Evolutionary conservation across 1,139 yeast species (phyloP).

Genomic region (Candida sp.): DNA sequence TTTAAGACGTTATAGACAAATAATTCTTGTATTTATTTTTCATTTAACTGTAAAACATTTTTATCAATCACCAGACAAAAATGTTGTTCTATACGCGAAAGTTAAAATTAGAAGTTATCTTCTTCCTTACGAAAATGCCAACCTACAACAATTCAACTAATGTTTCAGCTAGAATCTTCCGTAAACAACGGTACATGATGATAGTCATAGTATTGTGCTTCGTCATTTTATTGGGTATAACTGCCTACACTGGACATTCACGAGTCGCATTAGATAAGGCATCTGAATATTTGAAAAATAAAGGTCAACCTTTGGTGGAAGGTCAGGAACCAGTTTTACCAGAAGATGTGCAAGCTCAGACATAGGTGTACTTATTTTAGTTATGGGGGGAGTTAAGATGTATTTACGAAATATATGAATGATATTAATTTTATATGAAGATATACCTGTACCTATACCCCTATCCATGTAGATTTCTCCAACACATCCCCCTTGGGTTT

Average conservation of each 20-base stretch:
- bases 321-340: not conserved
- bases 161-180: conserved; percentile 26
- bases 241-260: conserved; percentile 20
- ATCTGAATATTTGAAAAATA: conserved; percentile 10
- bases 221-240: conserved; percentile 18
- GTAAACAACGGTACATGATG: conserved; percentile 24
- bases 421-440: no score
- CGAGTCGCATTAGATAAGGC: conserved; percentile 13
- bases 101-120: not conserved
- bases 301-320: not conserved
- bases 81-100: not conserved
- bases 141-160: conserved; percentile 24
- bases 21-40: no score
- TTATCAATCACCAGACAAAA: not conserved
- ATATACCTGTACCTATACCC: no score
- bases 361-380: no score
- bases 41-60: no score
- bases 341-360: no score
- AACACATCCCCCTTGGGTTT: conserved; percentile 44
- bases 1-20: no score
- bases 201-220: conserved; percentile 19
- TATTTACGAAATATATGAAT: not conserved
- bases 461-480: conserved; percentile 45
- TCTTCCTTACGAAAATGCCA: not conserved
- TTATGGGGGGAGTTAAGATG: no score